phyloP scores from a whole-genome alignment of 202 grass and related monocot species.

The Bolboschoenoplectus hybrid region DNA sequence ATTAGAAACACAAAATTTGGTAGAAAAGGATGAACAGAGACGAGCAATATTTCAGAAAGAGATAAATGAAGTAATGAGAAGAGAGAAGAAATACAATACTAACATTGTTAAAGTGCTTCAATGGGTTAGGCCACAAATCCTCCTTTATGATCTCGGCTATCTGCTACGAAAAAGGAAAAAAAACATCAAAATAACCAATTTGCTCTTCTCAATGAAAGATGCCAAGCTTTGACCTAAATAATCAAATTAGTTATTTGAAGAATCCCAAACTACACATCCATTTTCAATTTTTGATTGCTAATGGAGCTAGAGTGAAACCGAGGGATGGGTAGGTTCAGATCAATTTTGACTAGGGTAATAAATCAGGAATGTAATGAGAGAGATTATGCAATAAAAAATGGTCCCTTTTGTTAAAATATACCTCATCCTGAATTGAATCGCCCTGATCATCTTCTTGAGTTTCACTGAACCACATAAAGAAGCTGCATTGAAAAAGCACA shows the following conservation, averaged over 20 bases:
- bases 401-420: conserved; percentile 39
- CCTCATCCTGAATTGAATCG: conserved; percentile 64
- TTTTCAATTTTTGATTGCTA: background rate
- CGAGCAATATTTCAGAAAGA: background rate
- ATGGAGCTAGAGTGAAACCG: background rate
- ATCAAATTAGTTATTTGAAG: background rate
- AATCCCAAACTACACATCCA: background rate
- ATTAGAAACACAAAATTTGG: conserved; percentile 6
- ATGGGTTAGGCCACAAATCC: conserved; percentile 90
- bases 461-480: conserved; percentile 80
- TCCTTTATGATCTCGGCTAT: conserved; percentile 78
- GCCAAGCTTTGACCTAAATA: background rate
- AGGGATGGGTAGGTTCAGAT: background rate
- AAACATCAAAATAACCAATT: background rate
- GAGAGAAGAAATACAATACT: conserved; percentile 40
- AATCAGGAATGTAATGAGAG: background rate
- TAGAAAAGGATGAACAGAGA: conserved; percentile 23
- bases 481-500: conserved; percentile 51
- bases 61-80: background rate
- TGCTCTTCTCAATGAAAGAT: background rate
- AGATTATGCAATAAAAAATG: background rate
- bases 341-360: background rate
- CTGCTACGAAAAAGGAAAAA: conserved; percentile 43
- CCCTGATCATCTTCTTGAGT: conserved; percentile 51
- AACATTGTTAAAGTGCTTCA: conserved; percentile 94